phyloP scores from a whole-genome alignment of 2,329 filamentous ascomycete genomes.

The Endothia cerciana region DNA sequence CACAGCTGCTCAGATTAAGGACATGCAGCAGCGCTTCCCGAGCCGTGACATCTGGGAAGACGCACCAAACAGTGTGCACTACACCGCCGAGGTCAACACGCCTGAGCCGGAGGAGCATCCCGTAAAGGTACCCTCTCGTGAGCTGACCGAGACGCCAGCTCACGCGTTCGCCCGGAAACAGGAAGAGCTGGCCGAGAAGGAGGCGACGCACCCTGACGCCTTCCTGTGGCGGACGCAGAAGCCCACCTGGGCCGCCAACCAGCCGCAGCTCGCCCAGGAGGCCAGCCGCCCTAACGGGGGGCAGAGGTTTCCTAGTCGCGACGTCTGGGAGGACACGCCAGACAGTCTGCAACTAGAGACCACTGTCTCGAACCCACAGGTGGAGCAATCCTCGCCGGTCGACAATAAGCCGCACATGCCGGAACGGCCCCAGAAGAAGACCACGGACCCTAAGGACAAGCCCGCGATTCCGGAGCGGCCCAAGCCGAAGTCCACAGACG shows the following conservation, averaged over 20 bases:
- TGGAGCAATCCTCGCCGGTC: conserved; percentile 48
- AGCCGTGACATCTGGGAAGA: conserved; percentile 99
- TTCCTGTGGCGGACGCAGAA: conserved; percentile 58
- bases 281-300: conserved; percentile 57
- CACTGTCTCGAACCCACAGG: conserved; percentile 64
- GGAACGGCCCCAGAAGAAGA: conserved; percentile 52
- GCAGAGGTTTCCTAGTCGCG: conserved; percentile 84
- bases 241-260: conserved; percentile 51
- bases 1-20: conserved; percentile 43
- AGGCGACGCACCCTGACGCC: conserved; percentile 51
- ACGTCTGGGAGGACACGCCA: conserved; percentile 93
- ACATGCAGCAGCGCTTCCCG: conserved; percentile 74
- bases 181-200: conserved; percentile 66
- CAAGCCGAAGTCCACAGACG: conserved; percentile 49
- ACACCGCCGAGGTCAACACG: conserved; percentile 80
- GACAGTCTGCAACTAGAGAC: conserved; percentile 81
- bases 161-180: conserved; percentile 69
- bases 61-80: conserved; percentile 81
- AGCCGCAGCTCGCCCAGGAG: conserved; percentile 53
- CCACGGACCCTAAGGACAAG: conserved; percentile 43
- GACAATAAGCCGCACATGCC: conserved; percentile 61
- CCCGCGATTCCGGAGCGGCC: conserved; percentile 56
- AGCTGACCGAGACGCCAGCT: conserved; percentile 57
- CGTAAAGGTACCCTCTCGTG: conserved; percentile 39
- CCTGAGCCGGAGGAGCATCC: conserved; percentile 59